These are phyloP conservation scores for Talaromyces marneffei DNA, from an alignment of 2,329 filamentous ascomycete species.

Conservation along the genomic window DNA sequence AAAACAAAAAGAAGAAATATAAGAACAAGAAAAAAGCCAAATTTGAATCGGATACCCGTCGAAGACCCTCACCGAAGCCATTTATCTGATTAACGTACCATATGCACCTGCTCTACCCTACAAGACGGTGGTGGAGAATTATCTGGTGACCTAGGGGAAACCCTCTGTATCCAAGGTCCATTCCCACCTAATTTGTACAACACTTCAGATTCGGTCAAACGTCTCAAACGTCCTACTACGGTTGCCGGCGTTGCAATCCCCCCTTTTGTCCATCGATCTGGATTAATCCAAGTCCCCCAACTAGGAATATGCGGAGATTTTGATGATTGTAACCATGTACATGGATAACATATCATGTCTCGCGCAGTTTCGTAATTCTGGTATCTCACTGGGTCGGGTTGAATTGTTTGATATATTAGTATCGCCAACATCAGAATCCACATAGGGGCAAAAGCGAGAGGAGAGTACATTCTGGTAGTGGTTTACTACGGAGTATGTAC, in stretches of 20 bases:
- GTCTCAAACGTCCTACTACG: neutral
- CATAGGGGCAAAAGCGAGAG: too few relatives aligned
- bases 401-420: neutral
- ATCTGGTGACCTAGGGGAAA: slow-evolving; percentile 27
- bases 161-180: slow-evolving; percentile 51
- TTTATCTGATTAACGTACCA: slow-evolving; percentile 37
- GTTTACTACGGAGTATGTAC: neutral
- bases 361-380: neutral
- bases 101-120: slow-evolving; percentile 52
- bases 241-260: neutral
- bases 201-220: slow-evolving; percentile 41
- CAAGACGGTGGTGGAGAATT: slow-evolving; percentile 46
- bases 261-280: neutral
- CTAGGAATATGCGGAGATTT: slow-evolving; percentile 13
- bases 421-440: neutral
- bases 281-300: slow-evolving; percentile 19
- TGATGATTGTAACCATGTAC: neutral
- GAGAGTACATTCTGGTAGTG: neutral
- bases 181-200: slow-evolving; percentile 51
- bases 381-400: neutral
- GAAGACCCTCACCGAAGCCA: neutral
- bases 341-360: neutral
- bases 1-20: neutral
- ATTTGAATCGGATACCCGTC: neutral
- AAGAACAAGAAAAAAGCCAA: neutral